phyloP scores from a whole-genome alignment of 2,329 filamentous ascomycete genomes.

The Ambrosiella cleistominuta region DNA sequence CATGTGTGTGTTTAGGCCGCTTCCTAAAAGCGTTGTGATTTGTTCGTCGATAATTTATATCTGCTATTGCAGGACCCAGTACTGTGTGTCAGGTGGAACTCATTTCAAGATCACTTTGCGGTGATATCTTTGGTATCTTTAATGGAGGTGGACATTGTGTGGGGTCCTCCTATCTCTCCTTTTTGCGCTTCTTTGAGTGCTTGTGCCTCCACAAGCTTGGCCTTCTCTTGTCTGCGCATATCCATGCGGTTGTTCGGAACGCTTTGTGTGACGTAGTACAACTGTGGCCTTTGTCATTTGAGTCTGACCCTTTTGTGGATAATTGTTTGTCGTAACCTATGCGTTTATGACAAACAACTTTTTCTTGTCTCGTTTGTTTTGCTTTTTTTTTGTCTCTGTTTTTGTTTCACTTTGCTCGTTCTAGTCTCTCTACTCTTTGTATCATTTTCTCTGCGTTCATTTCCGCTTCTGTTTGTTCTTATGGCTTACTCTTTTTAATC shows the following conservation, averaged over 20 bases:
- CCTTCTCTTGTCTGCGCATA: neutral
- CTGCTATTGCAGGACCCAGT: neutral
- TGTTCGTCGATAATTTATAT: neutral
- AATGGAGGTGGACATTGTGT: no score
- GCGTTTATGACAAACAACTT: neutral
- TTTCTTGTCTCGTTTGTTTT: neutral
- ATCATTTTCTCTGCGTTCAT: neutral
- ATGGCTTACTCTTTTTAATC: neutral
- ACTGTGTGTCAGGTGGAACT: neutral
- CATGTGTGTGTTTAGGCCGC: neutral
- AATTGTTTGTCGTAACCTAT: neutral
- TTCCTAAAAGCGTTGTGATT: no score
- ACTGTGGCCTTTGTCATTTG: neutral
- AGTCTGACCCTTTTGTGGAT: neutral
- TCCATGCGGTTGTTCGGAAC: neutral
- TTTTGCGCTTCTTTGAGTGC: no score
- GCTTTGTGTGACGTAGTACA: neutral
- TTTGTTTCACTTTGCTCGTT: neutral
- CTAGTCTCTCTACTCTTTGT: neutral
- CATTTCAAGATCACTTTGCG: neutral
- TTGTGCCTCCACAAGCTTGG: no score
- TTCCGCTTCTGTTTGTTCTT: neutral
- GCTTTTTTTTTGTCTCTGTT: constrained; percentile 1
- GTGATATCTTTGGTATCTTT: no score
- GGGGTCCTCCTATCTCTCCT: no score